phyloP scores from a whole-genome alignment of 2,329 filamentous ascomycete species.

The Ophiostoma fasciatum region DNA sequence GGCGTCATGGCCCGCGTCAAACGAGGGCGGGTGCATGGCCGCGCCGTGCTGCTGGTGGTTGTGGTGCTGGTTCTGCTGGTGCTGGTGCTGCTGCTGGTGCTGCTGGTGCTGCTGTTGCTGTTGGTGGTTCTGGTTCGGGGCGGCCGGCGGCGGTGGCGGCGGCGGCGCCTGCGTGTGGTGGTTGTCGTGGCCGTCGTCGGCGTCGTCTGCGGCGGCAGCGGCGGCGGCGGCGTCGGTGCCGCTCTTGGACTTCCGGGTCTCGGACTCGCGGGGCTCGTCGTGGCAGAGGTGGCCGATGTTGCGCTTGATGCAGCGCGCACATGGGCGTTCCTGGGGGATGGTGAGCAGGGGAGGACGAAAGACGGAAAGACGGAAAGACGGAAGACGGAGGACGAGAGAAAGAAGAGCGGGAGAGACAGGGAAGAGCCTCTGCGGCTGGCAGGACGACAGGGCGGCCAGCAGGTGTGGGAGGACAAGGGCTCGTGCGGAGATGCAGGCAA shows the following conservation, averaged over 20 bases:
- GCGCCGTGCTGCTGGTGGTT: constrained; percentile 19
- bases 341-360: constrained; percentile 4
- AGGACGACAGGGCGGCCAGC: background rate
- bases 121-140: too few relatives aligned
- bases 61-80: constrained; percentile 11
- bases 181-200: too few relatives aligned
- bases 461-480: constrained; percentile 9
- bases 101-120: too few relatives aligned
- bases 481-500: background rate
- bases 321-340: constrained; percentile 65
- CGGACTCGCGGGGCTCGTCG: constrained; percentile 82
- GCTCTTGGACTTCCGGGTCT: constrained; percentile 65
- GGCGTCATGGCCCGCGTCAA: constrained; percentile 22
- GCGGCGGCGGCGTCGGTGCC: constrained; percentile 38
- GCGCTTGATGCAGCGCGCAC: constrained; percentile 93
- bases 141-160: too few relatives aligned
- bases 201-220: too few relatives aligned
- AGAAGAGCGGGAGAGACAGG: constrained; percentile 5
- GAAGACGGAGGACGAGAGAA: background rate
- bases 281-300: constrained; percentile 98
- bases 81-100: background rate
- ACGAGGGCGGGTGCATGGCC: constrained; percentile 40
- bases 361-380: background rate
- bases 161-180: too few relatives aligned
- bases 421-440: constrained; percentile 13